Evolutionary conservation across 2,329 filamentous ascomycete genomes (phyloP), one percentile per base, ranked within the genome.

Genomic region (Microcyclospora tardicrescens): DNA sequence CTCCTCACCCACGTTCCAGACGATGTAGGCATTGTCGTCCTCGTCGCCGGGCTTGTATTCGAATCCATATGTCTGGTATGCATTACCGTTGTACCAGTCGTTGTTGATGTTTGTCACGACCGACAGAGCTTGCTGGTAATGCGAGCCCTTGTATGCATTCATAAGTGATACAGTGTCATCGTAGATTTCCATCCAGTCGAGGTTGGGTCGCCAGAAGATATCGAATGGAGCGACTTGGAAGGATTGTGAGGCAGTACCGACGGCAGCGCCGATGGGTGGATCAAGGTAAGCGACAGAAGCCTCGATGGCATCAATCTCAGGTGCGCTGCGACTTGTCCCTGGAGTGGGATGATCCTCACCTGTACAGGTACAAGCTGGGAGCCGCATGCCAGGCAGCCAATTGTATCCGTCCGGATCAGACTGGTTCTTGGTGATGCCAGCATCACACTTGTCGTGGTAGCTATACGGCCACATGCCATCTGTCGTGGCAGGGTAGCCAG

Each of bases 381-480:
- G 60, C 46, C 72, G 69, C 77, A 83, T 82, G 16, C 80, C 79
- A 10, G 79, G 80, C 2, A 84, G 65, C 46, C 61, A 77, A 54
- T 68, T 82, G 36, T 82, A 60, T 28, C 79, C 79, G 53, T 81
- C 77, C 1, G 71, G 61, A 12, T 75, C 71, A 50, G 78, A 82
- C 54, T 84, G 79, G 50, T 84, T 84, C 6, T 76, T 67, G 2
- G 79, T 83, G 46, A 84, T 83, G 16, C 80, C 79, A 16, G 69
- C 67, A 56, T 84, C 80, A 51, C 80, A 84, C 33, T 69, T 60
- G 48, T 82, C 70, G 47, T 75, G 67, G 53, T 84, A 84, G 48
- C 75, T 81, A 62, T 83, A 84, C 0, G 79, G 79, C 79, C 79
- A 84, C 57, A 81, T 66, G 4, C 79, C 79, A 44, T 84, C 79